A percentile compares a stretch with the other conserved stretches of the same genome.
Evolutionary conservation across 2,329 filamentous ascomycete genomes (phyloP).

Genomic region (Sporothrix phasma): DNA sequence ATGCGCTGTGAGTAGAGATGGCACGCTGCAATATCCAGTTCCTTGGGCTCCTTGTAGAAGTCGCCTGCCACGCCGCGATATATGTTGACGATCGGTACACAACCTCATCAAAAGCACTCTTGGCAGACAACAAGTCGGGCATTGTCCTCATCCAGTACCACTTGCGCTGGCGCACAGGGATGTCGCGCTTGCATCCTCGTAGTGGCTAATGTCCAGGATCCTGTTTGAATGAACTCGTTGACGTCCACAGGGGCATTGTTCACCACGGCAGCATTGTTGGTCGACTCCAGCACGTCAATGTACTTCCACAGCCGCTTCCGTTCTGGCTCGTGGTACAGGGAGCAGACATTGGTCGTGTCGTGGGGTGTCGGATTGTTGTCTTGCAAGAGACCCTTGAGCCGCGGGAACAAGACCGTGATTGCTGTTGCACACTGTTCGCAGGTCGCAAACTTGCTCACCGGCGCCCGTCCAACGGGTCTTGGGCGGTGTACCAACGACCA

Average conservation of each 20-base stretch:
- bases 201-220: constrained; percentile 46
- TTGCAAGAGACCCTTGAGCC: constrained; percentile 57
- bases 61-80: constrained; percentile 48
- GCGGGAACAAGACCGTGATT: constrained; percentile 64
- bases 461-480: constrained; percentile 54
- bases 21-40: constrained; percentile 47
- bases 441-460: constrained; percentile 61
- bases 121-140: constrained; percentile 70
- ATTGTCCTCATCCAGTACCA: constrained; percentile 74
- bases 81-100: constrained; percentile 50
- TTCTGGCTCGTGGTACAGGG: constrained; percentile 50
- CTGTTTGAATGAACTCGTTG: constrained; percentile 52
- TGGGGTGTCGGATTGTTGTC: constrained; percentile 37
- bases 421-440: constrained; percentile 66
- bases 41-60: constrained; percentile 53
- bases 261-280: constrained; percentile 41
- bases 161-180: constrained; percentile 46
- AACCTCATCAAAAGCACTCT: constrained; percentile 73
- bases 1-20: constrained; percentile 75
- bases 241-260: constrained; percentile 43
- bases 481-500: constrained; percentile 66
- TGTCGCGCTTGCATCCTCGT: constrained; percentile 58
- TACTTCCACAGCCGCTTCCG: constrained; percentile 47
- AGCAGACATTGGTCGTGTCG: constrained; percentile 49
- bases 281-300: constrained; percentile 50